Conservation (phyloP, 2,329 filamentous ascomycete species). For the Fusarium sp. region DNA sequence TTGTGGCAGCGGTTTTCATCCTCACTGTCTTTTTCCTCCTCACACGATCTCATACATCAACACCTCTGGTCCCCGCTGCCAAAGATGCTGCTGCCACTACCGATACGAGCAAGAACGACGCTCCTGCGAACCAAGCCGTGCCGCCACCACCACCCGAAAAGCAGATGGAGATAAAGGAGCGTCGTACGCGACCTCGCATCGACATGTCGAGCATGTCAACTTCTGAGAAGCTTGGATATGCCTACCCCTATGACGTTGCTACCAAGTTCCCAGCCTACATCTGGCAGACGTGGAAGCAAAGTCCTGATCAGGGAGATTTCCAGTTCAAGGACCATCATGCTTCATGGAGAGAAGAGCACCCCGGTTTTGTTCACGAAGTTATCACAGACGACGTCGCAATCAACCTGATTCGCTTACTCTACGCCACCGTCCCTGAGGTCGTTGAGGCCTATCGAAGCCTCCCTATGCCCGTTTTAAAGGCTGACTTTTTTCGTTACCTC, state of each 20-base stretch:
- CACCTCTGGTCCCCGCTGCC: slow-evolving; percentile 35
- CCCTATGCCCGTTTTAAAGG: slow-evolving; percentile 80
- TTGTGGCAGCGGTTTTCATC: slow-evolving; percentile 77
- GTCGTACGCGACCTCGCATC: slow-evolving; percentile 61
- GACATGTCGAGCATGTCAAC: slow-evolving; percentile 80
- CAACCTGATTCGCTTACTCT: slow-evolving; percentile 86
- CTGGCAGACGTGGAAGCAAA: slow-evolving; percentile 98
- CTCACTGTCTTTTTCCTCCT: slow-evolving; percentile 78
- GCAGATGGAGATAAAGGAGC: slow-evolving; percentile 39
- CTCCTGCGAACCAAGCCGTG: slow-evolving; percentile 40
- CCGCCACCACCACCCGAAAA: slow-evolving; percentile 29
- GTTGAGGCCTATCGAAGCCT: slow-evolving; percentile 81
- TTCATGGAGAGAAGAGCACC: slow-evolving; percentile 89
- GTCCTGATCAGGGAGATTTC: slow-evolving; percentile 82
- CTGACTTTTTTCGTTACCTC: slow-evolving; percentile 83
- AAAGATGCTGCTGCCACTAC: slow-evolving; percentile 34
- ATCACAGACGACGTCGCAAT: slow-evolving; percentile 91
- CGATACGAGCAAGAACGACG: slow-evolving; percentile 38
- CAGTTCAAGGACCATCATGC: slow-evolving; percentile 86
- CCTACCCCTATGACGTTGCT: slow-evolving; percentile 92
- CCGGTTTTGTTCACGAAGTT: slow-evolving; percentile 94
- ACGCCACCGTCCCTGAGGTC: slow-evolving; percentile 84
- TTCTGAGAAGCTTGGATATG: slow-evolving; percentile 86
- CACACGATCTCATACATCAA: slow-evolving; percentile 67
- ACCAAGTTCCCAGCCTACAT: slow-evolving; percentile 96